Evolutionary conservation across 805 yeast species (phyloP), one percentile per base, ranked within the genome.

Genomic region (Myxozyma melibiosi): DNA sequence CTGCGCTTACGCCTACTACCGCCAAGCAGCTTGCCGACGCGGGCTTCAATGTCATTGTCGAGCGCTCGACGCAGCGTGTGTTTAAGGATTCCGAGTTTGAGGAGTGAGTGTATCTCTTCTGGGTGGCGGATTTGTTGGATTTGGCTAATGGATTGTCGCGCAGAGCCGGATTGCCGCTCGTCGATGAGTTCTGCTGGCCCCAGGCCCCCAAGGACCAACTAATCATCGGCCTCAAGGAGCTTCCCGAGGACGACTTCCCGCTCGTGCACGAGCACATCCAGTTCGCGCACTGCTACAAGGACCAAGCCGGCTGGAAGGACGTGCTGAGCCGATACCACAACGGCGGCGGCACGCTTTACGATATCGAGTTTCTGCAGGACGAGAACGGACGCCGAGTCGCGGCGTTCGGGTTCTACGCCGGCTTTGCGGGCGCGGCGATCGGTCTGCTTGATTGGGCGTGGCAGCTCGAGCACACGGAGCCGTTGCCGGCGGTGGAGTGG

Each of bases 401-500:
- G 43, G 99, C 99, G 7, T 94, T 94, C 71, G 99, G 99, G n/a
- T 94, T 83, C 79, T 92, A 92, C 73, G 99, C 99, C 43, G 99
- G 99, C n/a, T 94, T 94, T 72, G 99, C 98, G 5, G 99, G 99
- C 69, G 99, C 99, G 34, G 99, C 99, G 33, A 76, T 94, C 54
- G 99, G 99, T 68, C 79, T 92, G 50, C 83, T 83, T 72, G 96
- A 90, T 74, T 94, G 98, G 97, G 87, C 96, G 49, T 86, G 87
- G 76, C 92, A 92, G 74, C 92, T 88, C 73, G 74, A 84, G 37
- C 85, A 88, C 71, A 89, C 84, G 68, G 70, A 66, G 44, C 84
- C 89, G 63, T 78, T 94, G 66, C 88, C 88, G 38, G 89, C 90
- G 51, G 88, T 91, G 41, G 69, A 83, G 31, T 95, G 97, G 42